Conservation (phyloP, 371 early-diverging fungal genomes). For the Apophysomyces variabilis region DNA sequence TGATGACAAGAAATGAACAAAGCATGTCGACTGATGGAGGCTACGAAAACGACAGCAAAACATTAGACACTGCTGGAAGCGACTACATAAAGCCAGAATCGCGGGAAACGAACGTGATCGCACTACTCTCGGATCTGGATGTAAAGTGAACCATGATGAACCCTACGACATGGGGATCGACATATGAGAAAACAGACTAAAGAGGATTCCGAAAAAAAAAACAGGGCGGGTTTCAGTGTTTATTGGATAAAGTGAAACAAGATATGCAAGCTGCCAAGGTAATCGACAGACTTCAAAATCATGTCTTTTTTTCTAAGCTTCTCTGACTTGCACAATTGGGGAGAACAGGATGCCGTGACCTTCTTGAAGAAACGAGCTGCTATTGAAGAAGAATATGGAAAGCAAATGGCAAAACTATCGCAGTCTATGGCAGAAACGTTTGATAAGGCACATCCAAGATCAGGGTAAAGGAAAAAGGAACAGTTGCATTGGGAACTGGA, state of each 20-base stretch:
- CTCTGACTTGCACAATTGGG: not conserved
- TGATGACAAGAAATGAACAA: constrained; percentile 11
- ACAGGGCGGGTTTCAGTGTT: constrained; percentile 44
- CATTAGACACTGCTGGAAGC: constrained; percentile 55
- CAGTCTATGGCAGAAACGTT: constrained; percentile 42
- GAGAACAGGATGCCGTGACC: constrained; percentile 38
- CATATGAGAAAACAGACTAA: not conserved
- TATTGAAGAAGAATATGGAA: constrained; percentile 62
- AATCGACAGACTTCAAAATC: not conserved
- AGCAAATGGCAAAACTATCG: constrained; percentile 48
- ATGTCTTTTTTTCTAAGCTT: constrained; percentile 10
- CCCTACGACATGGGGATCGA: not conserved
- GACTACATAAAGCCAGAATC: constrained; percentile 39
- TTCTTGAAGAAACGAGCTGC: constrained; percentile 59
- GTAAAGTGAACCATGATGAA: constrained; percentile 13
- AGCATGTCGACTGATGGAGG: constrained; percentile 49
- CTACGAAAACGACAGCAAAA: constrained; percentile 65
- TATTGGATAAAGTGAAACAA: constrained; percentile 50
- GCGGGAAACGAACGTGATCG: constrained; percentile 15
- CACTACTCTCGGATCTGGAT: constrained; percentile 26
- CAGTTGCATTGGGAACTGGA: not conserved
- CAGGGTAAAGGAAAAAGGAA: constrained; percentile 33
- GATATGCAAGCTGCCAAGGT: constrained; percentile 49
- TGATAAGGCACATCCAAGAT: constrained; percentile 37
- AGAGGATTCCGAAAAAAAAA: too few relatives aligned